Conservation (phyloP, 2,329 filamentous ascomycete genomes). For the Ophiostoma sp. region DNA sequence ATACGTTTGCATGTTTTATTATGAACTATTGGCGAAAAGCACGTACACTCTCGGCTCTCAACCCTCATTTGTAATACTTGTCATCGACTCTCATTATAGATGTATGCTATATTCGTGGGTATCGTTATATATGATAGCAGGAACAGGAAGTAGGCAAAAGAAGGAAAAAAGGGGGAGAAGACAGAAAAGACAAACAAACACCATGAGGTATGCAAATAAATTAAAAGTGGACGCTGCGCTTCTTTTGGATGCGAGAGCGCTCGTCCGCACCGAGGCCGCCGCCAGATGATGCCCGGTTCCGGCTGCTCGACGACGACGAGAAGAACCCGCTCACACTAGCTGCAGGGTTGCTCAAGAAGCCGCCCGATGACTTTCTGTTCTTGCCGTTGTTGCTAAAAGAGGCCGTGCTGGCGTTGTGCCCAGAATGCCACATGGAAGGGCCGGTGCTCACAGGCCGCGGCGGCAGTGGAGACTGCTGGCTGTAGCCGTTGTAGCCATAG, state of each 20-base stretch:
- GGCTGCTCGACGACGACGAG: conserved; percentile 19
- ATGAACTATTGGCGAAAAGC: too few species aligned
- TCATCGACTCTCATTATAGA: neutral
- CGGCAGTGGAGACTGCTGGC: conserved; percentile 31
- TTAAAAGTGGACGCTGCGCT: conserved; percentile 36
- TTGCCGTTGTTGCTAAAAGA: conserved; percentile 21
- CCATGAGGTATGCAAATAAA: neutral
- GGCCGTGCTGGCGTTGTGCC: conserved; percentile 21
- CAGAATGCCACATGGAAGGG: conserved; percentile 29
- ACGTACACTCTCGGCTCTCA: neutral
- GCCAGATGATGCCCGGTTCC: conserved; percentile 25
- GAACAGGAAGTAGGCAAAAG: neutral
- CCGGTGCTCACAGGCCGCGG: conserved; percentile 47
- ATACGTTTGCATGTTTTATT: neutral
- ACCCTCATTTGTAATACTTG: neutral
- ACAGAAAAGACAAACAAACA: neutral
- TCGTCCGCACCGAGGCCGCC: conserved; percentile 26
- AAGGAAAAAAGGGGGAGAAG: neutral
- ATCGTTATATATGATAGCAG: neutral
- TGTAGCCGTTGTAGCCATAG: neutral
- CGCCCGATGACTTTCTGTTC: conserved; percentile 13
- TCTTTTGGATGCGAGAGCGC: conserved; percentile 34
- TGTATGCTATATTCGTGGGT: conserved; percentile 7
- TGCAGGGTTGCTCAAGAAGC: conserved; percentile 26
- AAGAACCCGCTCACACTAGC: conserved; percentile 31